phyloP scores from a whole-genome alignment of 495 filamentous ascomycete species.

The Aspergillus mulundensis region DNA sequence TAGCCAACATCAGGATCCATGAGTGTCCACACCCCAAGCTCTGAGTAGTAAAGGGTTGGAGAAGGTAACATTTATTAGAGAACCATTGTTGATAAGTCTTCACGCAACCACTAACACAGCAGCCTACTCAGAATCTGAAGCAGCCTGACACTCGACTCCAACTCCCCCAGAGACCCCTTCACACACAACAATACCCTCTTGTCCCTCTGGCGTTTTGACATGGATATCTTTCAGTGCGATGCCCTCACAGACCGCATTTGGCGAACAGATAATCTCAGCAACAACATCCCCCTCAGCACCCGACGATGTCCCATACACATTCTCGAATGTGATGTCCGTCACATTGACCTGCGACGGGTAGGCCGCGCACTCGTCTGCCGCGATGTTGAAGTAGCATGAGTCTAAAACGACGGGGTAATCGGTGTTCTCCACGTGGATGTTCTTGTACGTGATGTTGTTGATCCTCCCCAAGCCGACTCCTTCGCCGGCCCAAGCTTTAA shows the following conservation, averaged over 20 bases:
- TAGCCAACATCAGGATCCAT: too few species aligned
- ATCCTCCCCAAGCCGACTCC: conserved; percentile 54
- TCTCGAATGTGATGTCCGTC: conserved; percentile 52
- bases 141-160: conserved; percentile 42
- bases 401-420: conserved; percentile 52
- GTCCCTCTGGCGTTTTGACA: conserved; percentile 45
- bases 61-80: too few species aligned
- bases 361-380: conserved; percentile 41
- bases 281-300: conserved; percentile 47
- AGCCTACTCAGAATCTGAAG: too few species aligned
- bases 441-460: conserved; percentile 56
- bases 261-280: conserved; percentile 49
- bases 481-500: conserved; percentile 53
- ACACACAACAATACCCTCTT: conserved; percentile 45
- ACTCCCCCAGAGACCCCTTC: conserved; percentile 49
- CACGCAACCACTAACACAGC: too few species aligned
- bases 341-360: conserved; percentile 54
- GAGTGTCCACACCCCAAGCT: too few species aligned
- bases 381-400: conserved; percentile 56
- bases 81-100: too few species aligned
- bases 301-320: conserved; percentile 50
- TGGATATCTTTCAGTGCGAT: conserved; percentile 50
- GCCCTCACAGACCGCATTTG: conserved; percentile 50
- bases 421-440: conserved; percentile 53
- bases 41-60: too few species aligned